Evolutionary conservation across 108 stramenopile genomes (phyloP).

Genomic region (Stephanodiscus minutulus): DNA sequence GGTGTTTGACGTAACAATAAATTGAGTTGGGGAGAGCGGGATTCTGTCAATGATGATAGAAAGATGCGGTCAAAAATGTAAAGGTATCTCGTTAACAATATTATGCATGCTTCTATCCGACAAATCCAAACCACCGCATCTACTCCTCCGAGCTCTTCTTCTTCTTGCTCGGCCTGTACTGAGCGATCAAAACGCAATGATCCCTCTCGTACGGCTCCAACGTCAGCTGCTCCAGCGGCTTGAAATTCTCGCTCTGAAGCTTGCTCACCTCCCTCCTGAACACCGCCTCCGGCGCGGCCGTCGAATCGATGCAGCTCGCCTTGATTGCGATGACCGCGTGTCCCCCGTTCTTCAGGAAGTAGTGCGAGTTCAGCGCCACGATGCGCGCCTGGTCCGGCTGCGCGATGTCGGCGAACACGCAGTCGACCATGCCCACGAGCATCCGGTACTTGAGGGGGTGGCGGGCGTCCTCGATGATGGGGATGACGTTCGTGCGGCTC

Average conservation of each 20-base stretch:
- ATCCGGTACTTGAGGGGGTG: conserved; percentile 99
- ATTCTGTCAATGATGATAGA: no score
- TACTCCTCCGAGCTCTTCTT: conserved; percentile 55
- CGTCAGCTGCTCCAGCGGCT: conserved; percentile 98
- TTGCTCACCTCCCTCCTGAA: conserved; percentile 95
- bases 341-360: conserved; percentile 99
- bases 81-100: conserved; percentile 1
- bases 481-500: conserved; percentile 97
- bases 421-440: conserved; percentile 99
- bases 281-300: conserved; percentile 98
- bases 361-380: conserved; percentile 98
- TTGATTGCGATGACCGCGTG: conserved; percentile 99
- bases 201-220: conserved; percentile 99
- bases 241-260: conserved; percentile 94
- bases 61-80: no score
- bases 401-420: conserved; percentile 99
- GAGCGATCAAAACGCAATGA: conserved; percentile 97
- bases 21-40: no score
- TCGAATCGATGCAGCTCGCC: conserved; percentile 98
- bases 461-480: conserved; percentile 99
- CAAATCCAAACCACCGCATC: conserved; percentile 11
- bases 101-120: conserved; percentile 9
- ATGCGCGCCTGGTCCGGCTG: conserved; percentile 99
- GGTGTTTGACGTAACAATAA: no score
- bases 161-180: conserved; percentile 94